Evolutionary conservation across 305 asterid species (phyloP), one percentile per base, ranked within the genome.

Genomic region (Fraxinus dipetala): DNA sequence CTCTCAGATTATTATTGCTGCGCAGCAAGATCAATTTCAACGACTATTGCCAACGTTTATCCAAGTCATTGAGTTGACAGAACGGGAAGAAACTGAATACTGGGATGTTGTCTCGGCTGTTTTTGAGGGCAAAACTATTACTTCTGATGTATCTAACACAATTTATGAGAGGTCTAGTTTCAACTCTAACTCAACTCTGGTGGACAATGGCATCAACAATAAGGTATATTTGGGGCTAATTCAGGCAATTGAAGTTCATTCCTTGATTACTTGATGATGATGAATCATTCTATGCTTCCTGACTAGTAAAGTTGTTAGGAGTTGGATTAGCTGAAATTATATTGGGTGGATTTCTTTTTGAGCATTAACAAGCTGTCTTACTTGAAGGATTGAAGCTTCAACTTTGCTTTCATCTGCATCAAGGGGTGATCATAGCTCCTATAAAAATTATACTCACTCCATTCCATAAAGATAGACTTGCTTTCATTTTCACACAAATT

Each of bases 11-110:
- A 75, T 35, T 73, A 51, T 22, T 69, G 59, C 84, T 65, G 61
- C 83, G 85, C 96, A 95, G 98, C 93, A 93, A 93, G 99, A 95
- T 86, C 98, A 94, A 80, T 95, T 95, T 86, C 86, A 90, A 89
- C 93, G 98, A 45, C 86, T 90, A 69, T 76, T 93, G 84, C 98
- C 99, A 6, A 95, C 98, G 76, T 95, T 91, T 90, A 94, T 95
- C 91, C 98, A 94, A 93, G 87, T 95, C 78, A 90, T 93, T 84
- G 97, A 95, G 87, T 85, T 95, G 89, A 92, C 96, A 6, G 96
- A 92, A 87, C 86, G 86, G 83, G 99, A 95, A 89, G 98, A 94
- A 87, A 85, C 83, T 48, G 92, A 91, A 88, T 94, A 95, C 84
- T 86, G 99, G 97, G 88, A 79, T 76, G 91, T 94, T 76, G 88